A percentile compares a stretch with the other conserved stretches of the same genome.
Conservation (phyloP, 148 eudicot genomes). For the Tetragonia tetragonoides region DNA sequence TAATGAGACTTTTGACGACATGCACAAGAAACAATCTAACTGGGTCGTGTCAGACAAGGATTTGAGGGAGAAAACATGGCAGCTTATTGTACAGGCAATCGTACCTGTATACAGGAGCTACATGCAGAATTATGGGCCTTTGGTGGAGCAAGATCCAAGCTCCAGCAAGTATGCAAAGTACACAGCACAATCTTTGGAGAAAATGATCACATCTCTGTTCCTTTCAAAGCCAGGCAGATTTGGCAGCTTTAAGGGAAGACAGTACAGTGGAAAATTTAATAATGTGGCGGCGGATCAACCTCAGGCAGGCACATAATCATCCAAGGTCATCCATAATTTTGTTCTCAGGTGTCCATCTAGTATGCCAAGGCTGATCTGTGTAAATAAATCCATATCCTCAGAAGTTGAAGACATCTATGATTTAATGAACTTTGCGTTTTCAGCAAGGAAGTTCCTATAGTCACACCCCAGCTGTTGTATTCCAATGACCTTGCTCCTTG, state of each 20-base stretch:
- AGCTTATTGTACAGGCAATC: constrained; percentile 63
- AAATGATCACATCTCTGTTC: constrained; percentile 58
- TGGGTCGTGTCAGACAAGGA: constrained; percentile 65
- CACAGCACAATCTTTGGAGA: constrained; percentile 66
- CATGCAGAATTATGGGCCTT: constrained; percentile 85
- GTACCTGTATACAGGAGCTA: constrained; percentile 83
- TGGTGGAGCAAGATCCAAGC: constrained; percentile 77
- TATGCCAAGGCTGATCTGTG: constrained; percentile 23
- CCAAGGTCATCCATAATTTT: not conserved
- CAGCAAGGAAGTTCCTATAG: not conserved
- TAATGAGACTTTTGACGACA: constrained; percentile 68
- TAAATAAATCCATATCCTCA: constrained; percentile 19
- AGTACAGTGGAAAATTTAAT: constrained; percentile 58
- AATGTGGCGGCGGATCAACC: constrained; percentile 40
- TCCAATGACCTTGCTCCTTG: not conserved
- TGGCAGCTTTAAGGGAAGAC: constrained; percentile 63
- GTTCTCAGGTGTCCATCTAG: not conserved
- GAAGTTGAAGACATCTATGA: constrained; percentile 8
- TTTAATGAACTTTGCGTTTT: not conserved
- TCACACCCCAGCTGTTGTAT: not conserved
- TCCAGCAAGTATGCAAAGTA: constrained; percentile 68
- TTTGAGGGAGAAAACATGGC: constrained; percentile 62
- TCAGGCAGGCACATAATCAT: constrained; percentile 34
- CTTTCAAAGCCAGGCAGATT: constrained; percentile 47
- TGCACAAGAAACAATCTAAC: constrained; percentile 56